These are phyloP conservation scores for Botryotinia globosa DNA, from an alignment of 2,329 filamentous ascomycete genomes.

Conservation along the genomic window DNA sequence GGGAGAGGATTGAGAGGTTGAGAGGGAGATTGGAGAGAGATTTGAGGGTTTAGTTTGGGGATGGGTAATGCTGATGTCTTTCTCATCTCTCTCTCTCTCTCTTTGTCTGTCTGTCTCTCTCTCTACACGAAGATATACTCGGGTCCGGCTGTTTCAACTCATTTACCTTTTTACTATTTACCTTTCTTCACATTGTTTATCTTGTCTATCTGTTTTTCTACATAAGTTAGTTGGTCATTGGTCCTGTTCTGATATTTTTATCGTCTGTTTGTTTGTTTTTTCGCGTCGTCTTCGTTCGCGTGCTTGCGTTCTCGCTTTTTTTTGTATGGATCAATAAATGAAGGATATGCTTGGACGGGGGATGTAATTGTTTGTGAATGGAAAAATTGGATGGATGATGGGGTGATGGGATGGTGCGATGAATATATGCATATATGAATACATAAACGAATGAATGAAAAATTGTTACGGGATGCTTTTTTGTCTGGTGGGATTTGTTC, in stretches of 20 bases:
- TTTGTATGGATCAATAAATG: background rate
- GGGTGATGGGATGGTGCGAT: background rate
- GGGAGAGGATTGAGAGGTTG: constrained; percentile 30
- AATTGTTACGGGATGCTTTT: background rate
- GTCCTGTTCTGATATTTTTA: background rate
- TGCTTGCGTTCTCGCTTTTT: background rate
- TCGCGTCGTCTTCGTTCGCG: background rate
- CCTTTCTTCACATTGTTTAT: background rate
- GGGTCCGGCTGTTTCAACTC: background rate
- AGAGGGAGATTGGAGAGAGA: constrained; percentile 21
- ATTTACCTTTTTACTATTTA: background rate
- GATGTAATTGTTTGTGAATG: background rate
- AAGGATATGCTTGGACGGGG: background rate
- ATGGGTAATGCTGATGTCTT: background rate
- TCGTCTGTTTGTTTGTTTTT: background rate
- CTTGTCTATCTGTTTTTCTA: background rate
- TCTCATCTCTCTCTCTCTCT: background rate
- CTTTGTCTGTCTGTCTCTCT: no score
- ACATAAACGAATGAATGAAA: background rate
- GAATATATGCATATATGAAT: background rate
- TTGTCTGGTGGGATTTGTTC: background rate
- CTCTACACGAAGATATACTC: background rate
- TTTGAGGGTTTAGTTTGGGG: constrained; percentile 1
- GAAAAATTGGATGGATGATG: background rate
- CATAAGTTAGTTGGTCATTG: background rate